Base-by-base conservation (phyloP, 495 filamentous ascomycete genomes). In the Poronia punctata region DNA sequence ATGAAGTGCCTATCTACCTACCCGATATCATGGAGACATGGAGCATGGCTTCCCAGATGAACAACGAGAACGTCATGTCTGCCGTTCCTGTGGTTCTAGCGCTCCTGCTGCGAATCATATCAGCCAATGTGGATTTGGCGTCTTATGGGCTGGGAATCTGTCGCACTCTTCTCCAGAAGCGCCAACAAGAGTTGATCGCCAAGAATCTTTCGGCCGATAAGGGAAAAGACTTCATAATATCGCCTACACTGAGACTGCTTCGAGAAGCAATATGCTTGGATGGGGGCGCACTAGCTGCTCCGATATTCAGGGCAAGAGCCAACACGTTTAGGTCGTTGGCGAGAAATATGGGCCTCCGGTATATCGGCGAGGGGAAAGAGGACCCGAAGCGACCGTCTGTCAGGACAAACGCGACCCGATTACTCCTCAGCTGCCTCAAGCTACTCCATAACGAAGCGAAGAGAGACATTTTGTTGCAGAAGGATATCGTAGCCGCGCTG, bases 201-300 rank as follows among this genome's bases (percentile, higher is more conserved):
- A 76, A 79, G 40, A 83, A 81, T 31, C 56, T 94, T 38, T 80
- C 79, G 2, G 79, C 83, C 3, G 74, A 76, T 3, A 86, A 83
- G 54, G 66, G 72, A 2, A 94, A 90, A 52, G 83, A 89, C 24
- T 83, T 84, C 63, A 65, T 94, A 27, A 88, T 96, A 44, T 88
- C 83, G 2, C 86, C 88, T 0, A 84, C 80, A 28, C 59, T 96
- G 30, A 75, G 87, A 42, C 68, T 96, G 32, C 70, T 96, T 33
- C 82, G 77, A 15, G 87, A 96, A 61, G 69, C 85, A 4, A 73
- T 82, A 10, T 76, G 70, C 20, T 88, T 89, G 49, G 86, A 94
- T 62, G 88, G 87, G 5, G 88, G 88, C 11, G 76, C 75, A 26
- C 66, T 83, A 15, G 83, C 87, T 9, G 76, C 74, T 26, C 71